phyloP scores from a whole-genome alignment of 306 rosid genomes.

The Ziziphus jujuba region DNA sequence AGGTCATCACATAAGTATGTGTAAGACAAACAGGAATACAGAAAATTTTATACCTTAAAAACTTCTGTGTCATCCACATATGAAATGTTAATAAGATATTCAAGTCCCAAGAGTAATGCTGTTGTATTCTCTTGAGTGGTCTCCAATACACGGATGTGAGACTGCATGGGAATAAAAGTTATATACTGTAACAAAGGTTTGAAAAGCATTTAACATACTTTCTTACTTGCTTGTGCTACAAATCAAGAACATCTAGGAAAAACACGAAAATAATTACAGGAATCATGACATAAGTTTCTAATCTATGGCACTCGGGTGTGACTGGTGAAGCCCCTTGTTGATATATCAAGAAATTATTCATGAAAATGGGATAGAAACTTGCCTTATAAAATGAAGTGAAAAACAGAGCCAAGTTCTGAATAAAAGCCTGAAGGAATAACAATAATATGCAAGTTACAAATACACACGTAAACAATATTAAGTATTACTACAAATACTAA shows the following conservation, averaged over 20 bases:
- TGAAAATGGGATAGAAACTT: conserved; percentile 17
- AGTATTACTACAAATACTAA: not conserved
- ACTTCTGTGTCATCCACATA: conserved; percentile 96
- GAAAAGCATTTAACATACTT: not conserved
- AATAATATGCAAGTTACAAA: not conserved
- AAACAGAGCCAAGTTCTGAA: conserved; percentile 90
- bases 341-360: not conserved
- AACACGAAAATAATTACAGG: not conserved
- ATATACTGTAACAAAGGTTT: not conserved
- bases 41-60: conserved; percentile 59
- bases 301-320: not conserved
- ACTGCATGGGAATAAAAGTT: conserved; percentile 39
- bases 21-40: not conserved
- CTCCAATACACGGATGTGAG: conserved; percentile 81
- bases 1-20: not conserved
- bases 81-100: conserved; percentile 90
- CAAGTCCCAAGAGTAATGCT: conserved; percentile 82
- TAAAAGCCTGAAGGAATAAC: conserved; percentile 63
- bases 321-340: too few species aligned
- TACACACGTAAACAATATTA: conserved; percentile 10
- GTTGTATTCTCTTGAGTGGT: conserved; percentile 70
- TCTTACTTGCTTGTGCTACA: not conserved
- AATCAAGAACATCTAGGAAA: not conserved
- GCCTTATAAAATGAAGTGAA: conserved; percentile 92
- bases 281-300: not conserved